phyloP scores from a whole-genome alignment of 108 stramenopile species.

The Pseudonitzschia multiseries region DNA sequence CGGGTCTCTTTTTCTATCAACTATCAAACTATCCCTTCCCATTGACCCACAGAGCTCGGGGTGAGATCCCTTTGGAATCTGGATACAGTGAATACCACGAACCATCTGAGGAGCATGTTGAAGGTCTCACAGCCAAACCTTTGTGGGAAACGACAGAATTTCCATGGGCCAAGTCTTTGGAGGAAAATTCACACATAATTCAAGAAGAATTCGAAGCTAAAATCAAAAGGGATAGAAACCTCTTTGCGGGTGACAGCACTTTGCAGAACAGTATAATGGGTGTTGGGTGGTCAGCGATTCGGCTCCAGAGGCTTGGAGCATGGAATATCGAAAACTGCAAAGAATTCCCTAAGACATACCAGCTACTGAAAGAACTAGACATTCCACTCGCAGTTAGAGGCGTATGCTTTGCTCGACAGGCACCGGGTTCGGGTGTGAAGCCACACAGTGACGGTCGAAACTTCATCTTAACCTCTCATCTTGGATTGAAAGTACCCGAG shows the following conservation, averaged over 20 bases:
- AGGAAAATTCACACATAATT: conserved; percentile 72
- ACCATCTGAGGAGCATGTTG: conserved; percentile 88
- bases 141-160: conserved; percentile 82
- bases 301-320: conserved; percentile 76
- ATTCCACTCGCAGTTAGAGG: conserved; percentile 93
- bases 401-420: conserved; percentile 92
- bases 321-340: conserved; percentile 89
- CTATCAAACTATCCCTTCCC: too few species aligned
- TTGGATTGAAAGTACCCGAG: conserved; percentile 78
- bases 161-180: conserved; percentile 83
- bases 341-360: conserved; percentile 82
- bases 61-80: conserved; percentile 50
- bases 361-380: conserved; percentile 62
- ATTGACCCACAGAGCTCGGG: conserved; percentile 40
- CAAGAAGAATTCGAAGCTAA: conserved; percentile 75
- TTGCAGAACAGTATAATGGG: conserved; percentile 93
- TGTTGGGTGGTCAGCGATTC: conserved; percentile 86
- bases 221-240: conserved; percentile 33
- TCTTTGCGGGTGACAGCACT: conserved; percentile 72
- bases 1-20: too few species aligned
- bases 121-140: conserved; percentile 86
- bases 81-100: conserved; percentile 61
- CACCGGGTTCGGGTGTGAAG: conserved; percentile 79
- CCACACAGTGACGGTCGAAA: conserved; percentile 91
- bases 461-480: conserved; percentile 90